Percentiles rank a stretch among this genome's conserved stretches.
Conservation (phyloP, 352 stramenopile species). For the Thraustochytrium sp. region DNA sequence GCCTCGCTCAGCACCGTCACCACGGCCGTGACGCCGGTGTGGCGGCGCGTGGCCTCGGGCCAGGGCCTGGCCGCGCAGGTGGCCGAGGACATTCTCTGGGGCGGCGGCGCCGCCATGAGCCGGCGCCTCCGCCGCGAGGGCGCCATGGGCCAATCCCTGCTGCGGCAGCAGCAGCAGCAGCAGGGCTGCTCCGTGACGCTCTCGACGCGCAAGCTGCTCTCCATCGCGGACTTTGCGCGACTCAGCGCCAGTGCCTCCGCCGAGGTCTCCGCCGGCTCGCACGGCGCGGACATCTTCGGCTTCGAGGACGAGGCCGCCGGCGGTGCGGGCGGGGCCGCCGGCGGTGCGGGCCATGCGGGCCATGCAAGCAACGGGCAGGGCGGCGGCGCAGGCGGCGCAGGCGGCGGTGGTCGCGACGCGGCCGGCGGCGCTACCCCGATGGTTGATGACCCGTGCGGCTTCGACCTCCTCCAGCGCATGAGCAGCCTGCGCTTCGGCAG, state of each 20-base stretch:
- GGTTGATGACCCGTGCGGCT: background rate
- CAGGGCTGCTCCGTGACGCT: background rate
- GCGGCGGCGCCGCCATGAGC: background rate
- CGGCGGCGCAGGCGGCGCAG: background rate
- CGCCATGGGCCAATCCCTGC: background rate
- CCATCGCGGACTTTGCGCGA: slow-evolving; percentile 31
- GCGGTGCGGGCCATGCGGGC: no score
- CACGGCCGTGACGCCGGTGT: slow-evolving; percentile 22
- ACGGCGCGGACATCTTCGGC: slow-evolving; percentile 4
- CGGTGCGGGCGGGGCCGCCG: background rate
- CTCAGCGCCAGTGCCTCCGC: slow-evolving; percentile 23
- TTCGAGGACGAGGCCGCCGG: background rate
- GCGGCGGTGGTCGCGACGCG: background rate
- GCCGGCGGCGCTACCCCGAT: background rate
- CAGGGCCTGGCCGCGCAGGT: slow-evolving; percentile 14
- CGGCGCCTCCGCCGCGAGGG: background rate
- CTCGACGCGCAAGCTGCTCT: background rate
- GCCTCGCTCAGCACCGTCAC: slow-evolving; percentile 26
- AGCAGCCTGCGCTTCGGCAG: slow-evolving; percentile 26
- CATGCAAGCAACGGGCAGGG: no score
- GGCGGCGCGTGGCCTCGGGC: background rate
- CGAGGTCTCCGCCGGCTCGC: background rate
- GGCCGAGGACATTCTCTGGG: slow-evolving; percentile 36
- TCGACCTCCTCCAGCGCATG: slow-evolving; percentile 25
- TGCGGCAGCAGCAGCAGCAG: slow-evolving; percentile 25